These are phyloP conservation scores for Drechslerella stenobrocha DNA, from an alignment of 2,329 filamentous ascomycete species.

Conservation along the genomic window DNA sequence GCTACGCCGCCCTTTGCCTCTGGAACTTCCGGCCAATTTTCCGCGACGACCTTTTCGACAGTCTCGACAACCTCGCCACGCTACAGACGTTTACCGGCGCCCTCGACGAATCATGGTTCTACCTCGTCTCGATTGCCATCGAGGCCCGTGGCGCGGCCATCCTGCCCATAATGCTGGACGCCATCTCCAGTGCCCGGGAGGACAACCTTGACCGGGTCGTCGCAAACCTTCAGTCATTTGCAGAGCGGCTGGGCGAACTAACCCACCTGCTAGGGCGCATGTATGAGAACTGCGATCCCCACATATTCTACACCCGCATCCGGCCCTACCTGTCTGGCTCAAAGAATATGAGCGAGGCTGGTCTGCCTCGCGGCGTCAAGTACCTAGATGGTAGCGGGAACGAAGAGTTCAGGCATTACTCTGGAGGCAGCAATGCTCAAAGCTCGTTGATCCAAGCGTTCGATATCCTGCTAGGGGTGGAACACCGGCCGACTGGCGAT, in stretches of 20 bases:
- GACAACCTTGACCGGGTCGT: conserved; percentile 73
- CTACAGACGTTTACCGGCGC: conserved; percentile 91
- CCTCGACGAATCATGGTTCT: conserved; percentile 98
- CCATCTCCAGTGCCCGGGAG: conserved; percentile 75
- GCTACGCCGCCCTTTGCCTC: conserved; percentile 85
- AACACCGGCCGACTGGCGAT: conserved; percentile 86
- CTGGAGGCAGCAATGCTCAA: conserved; percentile 89
- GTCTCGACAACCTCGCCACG: conserved; percentile 83
- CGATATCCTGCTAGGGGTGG: conserved; percentile 83
- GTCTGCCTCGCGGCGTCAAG: conserved; percentile 80
- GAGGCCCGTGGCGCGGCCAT: conserved; percentile 87
- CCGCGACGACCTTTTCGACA: conserved; percentile 75
- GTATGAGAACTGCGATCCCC: conserved; percentile 93
- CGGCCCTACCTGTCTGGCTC: conserved; percentile 94
- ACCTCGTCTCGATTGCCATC: conserved; percentile 91
- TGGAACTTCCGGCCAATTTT: conserved; percentile 99
- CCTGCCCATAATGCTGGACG: conserved; percentile 83
- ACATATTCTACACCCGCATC: conserved; percentile 93
- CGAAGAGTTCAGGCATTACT: conserved; percentile 76
- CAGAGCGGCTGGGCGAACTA: conserved; percentile 84
- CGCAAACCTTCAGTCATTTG: conserved; percentile 75
- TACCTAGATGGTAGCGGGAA: conserved; percentile 78
- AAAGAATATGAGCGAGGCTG: conserved; percentile 96
- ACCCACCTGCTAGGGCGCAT: conserved; percentile 78
- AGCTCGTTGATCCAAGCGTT: conserved; percentile 98